Conservation (phyloP, 2,329 filamentous ascomycete genomes). For the Sclerotinia borealis region DNA sequence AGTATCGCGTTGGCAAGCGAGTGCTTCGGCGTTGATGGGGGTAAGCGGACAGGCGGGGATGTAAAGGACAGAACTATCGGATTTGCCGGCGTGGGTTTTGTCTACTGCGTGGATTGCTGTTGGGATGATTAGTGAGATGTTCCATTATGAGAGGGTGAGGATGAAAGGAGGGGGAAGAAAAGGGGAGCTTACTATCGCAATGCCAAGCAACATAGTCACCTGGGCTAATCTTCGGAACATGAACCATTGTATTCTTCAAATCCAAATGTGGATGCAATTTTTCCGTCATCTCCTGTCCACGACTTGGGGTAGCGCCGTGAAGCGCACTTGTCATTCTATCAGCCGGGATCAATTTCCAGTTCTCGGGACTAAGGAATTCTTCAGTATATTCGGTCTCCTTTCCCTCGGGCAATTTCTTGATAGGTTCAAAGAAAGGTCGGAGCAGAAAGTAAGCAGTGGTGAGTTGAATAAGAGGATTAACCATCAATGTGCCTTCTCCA, state of each 20-base stretch:
- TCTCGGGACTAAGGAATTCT: slow-evolving; percentile 30
- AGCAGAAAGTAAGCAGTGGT: slow-evolving; percentile 76
- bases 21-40: slow-evolving; percentile 63
- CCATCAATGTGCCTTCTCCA: slow-evolving; percentile 70
- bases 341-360: slow-evolving; percentile 51
- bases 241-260: slow-evolving; percentile 56
- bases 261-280: slow-evolving; percentile 59
- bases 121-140: neutral
- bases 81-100: slow-evolving; percentile 61
- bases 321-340: slow-evolving; percentile 40
- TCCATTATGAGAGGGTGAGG: neutral
- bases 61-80: slow-evolving; percentile 80
- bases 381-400: slow-evolving; percentile 37
- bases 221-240: slow-evolving; percentile 55
- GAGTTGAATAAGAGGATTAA: slow-evolving; percentile 71
- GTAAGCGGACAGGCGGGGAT: slow-evolving; percentile 84
- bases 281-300: slow-evolving; percentile 56
- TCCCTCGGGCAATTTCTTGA: slow-evolving; percentile 34
- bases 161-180: too few relatives aligned
- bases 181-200: slow-evolving; percentile 33
- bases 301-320: slow-evolving; percentile 63
- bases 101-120: slow-evolving; percentile 66
- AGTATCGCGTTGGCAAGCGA: slow-evolving; percentile 63
- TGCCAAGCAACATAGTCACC: slow-evolving; percentile 66
- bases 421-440: slow-evolving; percentile 66